Percentiles rank a stretch among this genome's conserved stretches.
phyloP scores from a whole-genome alignment of 78 protist genomes.

The Paulinella micropora region DNA sequence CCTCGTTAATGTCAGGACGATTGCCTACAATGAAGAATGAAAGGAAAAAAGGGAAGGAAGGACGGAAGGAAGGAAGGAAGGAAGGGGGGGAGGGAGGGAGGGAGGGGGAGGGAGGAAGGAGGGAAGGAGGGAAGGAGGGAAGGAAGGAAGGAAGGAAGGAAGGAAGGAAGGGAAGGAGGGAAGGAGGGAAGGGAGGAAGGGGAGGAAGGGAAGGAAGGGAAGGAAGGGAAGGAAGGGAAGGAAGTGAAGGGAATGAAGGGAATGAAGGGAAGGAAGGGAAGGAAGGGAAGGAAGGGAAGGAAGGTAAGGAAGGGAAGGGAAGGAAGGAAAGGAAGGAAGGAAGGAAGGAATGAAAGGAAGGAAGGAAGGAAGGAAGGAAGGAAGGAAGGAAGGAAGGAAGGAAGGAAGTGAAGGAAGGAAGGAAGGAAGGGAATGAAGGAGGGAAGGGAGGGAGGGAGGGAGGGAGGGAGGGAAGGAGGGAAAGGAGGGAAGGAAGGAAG shows the following conservation, averaged over 20 bases:
- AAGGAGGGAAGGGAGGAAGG: background rate
- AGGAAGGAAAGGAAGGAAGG: background rate
- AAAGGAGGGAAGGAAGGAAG: background rate
- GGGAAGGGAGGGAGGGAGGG: conserved; percentile 1
- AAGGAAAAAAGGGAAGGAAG: background rate
- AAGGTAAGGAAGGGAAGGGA: background rate
- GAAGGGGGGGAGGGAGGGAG: no score
- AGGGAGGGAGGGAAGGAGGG: background rate
- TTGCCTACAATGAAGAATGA: background rate
- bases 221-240: no score
- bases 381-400: background rate
- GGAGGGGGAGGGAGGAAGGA: no score
- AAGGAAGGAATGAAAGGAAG: no score
- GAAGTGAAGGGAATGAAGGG: no score
- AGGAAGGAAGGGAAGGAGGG: background rate
- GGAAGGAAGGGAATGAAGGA: no score
- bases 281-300: background rate
- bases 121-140: no score
- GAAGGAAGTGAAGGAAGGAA: no score
- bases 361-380: background rate
- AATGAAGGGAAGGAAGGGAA: no score
- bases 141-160: background rate
- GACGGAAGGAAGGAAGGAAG: no score
- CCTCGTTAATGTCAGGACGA: no score
- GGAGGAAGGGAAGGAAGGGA: background rate